Conservation (phyloP, 2,329 filamentous ascomycete genomes). For the Ophiostoma perfectum region DNA sequence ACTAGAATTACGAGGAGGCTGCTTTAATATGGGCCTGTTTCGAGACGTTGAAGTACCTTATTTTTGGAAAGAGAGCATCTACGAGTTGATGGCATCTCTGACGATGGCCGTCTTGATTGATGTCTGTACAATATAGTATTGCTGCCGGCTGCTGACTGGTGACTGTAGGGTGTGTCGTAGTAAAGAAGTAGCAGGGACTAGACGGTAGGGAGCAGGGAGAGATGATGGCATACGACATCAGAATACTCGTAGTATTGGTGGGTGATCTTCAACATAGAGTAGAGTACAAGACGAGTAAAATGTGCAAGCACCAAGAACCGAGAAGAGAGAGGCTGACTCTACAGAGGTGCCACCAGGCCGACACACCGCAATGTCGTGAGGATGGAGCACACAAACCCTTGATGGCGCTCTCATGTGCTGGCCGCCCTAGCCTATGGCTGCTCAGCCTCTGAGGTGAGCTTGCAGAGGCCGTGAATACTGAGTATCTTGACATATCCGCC, state of each 20-base stretch:
- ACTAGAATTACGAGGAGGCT: constrained; percentile 7
- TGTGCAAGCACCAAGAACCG: too few species aligned
- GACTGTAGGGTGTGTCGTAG: too few species aligned
- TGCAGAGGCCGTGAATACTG: too few species aligned
- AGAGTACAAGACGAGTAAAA: too few species aligned
- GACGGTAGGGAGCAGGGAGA: too few species aligned
- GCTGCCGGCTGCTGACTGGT: neutral
- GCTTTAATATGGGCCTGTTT: neutral
- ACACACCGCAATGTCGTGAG: constrained; percentile 8
- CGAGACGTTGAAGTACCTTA: neutral
- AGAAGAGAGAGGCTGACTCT: neutral
- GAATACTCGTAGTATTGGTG: too few species aligned
- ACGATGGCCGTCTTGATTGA: neutral
- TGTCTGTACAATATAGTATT: neutral
- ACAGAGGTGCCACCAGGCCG: neutral
- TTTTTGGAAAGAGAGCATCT: too few species aligned
- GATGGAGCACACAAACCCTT: neutral
- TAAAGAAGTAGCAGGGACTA: too few species aligned
- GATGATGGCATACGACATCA: neutral
- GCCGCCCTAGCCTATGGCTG: neutral
- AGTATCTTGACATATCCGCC: neutral
- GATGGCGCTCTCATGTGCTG: neutral
- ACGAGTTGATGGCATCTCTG: neutral
- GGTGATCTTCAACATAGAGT: too few species aligned
- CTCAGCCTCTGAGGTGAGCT: neutral